Evolutionary conservation across 768 basidiomycete species (phyloP), one percentile per base, ranked within the genome.

Genomic region (Podaxis carcinomalis): DNA sequence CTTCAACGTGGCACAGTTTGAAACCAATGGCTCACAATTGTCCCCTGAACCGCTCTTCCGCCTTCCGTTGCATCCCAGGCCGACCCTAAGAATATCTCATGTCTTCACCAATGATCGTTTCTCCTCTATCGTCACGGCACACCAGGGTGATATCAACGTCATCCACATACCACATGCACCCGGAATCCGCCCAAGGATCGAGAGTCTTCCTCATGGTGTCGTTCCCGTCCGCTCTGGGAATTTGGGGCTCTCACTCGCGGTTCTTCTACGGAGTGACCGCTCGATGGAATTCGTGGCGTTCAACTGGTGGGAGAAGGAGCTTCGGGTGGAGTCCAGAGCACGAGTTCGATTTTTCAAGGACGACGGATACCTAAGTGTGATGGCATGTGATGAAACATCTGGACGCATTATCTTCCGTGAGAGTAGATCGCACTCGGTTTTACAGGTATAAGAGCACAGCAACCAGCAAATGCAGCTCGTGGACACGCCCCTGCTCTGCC

Each of bases 401-500:
- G 39, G 39, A 5, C 39, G 39, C 13, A 40, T 40, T n/a, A n/a
- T 40, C 16, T 13, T 40, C 13, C 39, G 16, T 5, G 16, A n/a
- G 1, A 14, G 5, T n/a, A 40, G 13, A n/a, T 3, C 13, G 39
- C 14, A 40, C 39, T 40, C 5, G 5, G 13, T 40, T 11, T n/a
- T 40, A 4, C 13, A 40, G 39, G 16, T 40, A 13, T 40, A 40
- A 40, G 27, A 27, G 1, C 27, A 27, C 27, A 27, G 27, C 27
- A 27, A 27, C 6, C 6, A 5, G 27, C 27, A 27, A 6, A 6
- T 27, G 27, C 27, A 27, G 6, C 27, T 27, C 1, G 27, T 27
- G 27, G 23, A 23, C 25, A 77, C 72, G 11, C 47, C 76, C 23
- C 23, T 23, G 62, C 69, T 0, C 74, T 75, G 0, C 63, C 74